These are phyloP conservation scores for Colletotrichum chrysophilum DNA, from an alignment of 2,329 filamentous ascomycete genomes.

Conservation along the genomic window DNA sequence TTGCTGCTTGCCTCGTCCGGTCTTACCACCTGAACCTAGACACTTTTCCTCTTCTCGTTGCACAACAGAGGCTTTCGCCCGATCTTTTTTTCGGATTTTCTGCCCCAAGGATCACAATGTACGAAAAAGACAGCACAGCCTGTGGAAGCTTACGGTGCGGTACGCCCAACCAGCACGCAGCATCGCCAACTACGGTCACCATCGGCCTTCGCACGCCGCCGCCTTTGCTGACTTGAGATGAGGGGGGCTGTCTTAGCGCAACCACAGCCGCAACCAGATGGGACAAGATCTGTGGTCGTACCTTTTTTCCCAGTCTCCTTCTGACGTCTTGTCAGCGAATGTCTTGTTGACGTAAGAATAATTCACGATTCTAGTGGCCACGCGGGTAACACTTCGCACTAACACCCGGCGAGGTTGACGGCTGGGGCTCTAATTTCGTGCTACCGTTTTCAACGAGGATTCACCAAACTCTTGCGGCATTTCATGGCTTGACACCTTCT, in stretches of 20 bases:
- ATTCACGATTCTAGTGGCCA: background rate
- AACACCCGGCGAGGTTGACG: background rate
- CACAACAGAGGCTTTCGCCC: background rate
- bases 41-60: background rate
- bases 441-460: background rate
- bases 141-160: background rate
- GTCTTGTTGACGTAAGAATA: background rate
- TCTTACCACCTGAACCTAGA: slow-evolving; percentile 4
- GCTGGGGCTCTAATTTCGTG: background rate
- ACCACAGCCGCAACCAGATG: background rate
- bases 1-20: background rate
- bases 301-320: background rate
- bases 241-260: background rate
- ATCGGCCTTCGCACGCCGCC: background rate
- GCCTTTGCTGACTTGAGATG: background rate
- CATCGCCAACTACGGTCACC: background rate
- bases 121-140: background rate
- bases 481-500: background rate
- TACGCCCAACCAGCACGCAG: background rate
- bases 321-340: background rate
- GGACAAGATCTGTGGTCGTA: background rate
- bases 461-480: background rate
- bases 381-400: background rate
- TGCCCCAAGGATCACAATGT: background rate
- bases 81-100: background rate